phyloP scores from a whole-genome alignment of 495 filamentous ascomycete genomes.

The Neurospora tetrasperma region DNA sequence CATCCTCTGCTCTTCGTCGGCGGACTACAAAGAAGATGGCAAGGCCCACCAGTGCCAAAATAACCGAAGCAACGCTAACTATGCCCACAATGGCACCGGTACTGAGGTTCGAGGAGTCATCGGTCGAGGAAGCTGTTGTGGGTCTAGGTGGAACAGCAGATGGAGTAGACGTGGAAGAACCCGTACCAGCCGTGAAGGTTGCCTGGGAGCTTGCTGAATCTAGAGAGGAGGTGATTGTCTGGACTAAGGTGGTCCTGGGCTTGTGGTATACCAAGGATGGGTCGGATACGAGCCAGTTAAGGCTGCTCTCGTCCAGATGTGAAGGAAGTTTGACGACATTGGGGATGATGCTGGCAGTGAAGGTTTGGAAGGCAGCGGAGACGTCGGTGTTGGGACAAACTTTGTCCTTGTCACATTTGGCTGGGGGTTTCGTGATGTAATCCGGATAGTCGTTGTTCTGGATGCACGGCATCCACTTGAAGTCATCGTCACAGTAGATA shows the following conservation, averaged over 20 bases:
- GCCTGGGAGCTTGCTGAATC: background rate
- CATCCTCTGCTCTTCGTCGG: background rate
- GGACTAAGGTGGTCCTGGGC: background rate
- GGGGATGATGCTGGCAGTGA: background rate
- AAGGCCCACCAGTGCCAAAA: background rate
- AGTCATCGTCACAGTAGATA: background rate
- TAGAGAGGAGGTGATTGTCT: background rate
- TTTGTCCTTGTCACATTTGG: background rate
- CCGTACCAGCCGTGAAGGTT: background rate
- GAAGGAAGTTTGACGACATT: background rate
- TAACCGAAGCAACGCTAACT: background rate
- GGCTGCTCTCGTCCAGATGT: background rate
- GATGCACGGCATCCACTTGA: background rate
- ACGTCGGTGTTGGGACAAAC: background rate
- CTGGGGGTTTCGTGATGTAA: background rate
- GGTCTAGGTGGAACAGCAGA: background rate
- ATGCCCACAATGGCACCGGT: background rate
- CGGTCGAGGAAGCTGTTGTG: background rate
- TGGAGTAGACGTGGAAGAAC: background rate
- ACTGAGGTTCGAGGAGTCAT: background rate
- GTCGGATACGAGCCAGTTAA: background rate
- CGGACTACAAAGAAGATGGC: background rate
- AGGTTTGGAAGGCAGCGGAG: background rate
- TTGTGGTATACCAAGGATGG: background rate
- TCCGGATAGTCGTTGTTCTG: background rate